Evolutionary conservation across 164 flowering plant genomes (phyloP), one percentile per base, ranked within the genome.

Genomic region (Sextonia rubra): DNA sequence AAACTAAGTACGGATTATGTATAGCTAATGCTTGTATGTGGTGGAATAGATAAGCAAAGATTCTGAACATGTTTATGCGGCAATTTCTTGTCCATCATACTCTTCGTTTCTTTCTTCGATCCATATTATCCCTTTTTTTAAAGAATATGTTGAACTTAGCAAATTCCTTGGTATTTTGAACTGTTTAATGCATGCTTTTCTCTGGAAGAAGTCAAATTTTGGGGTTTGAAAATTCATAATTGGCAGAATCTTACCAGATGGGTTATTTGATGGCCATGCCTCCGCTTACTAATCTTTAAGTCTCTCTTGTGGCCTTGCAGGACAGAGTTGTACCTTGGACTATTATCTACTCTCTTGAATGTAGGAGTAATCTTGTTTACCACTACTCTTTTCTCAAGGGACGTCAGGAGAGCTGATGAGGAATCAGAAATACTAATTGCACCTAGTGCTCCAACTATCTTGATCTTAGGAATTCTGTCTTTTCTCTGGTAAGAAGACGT

Each of bases 291-390:
- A n/a, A n/a, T n/a, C n/a, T n/a, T 52, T 25, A 25, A 68, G 14
- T 48, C 8, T 47, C 62, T 20, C 4, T 32, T 71, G 52, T 70
- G 11, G 69, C 69, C 60, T 69, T 76, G 77, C 90, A 94, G 98
- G 80, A 67, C 76, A 66, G 93, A 97, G 25, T 78, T 93, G 9
- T 90, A 91, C 82, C 77, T 91, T 63, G 98, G 97, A 69, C 73
- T 89, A 80, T 77, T 85, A 11, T 85, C 89, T n/a, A 70, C 87
- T 64, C 73, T 78, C 63, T 68, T 94, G 81, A 91, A 86, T 69
- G 56, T 74, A 27, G 71, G 80, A 25, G 77, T 87, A 64, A 76
- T 91, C 78, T 72, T 86, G 66, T 89, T 88, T 75, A 83, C 1
- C 8, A 37, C 85, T 49, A 86, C 86, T 77, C 77, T 86, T 78